These are phyloP conservation scores for Magnaporthiopsis rhizophila DNA, from an alignment of 2,329 filamentous ascomycete species.

Conservation along the genomic window DNA sequence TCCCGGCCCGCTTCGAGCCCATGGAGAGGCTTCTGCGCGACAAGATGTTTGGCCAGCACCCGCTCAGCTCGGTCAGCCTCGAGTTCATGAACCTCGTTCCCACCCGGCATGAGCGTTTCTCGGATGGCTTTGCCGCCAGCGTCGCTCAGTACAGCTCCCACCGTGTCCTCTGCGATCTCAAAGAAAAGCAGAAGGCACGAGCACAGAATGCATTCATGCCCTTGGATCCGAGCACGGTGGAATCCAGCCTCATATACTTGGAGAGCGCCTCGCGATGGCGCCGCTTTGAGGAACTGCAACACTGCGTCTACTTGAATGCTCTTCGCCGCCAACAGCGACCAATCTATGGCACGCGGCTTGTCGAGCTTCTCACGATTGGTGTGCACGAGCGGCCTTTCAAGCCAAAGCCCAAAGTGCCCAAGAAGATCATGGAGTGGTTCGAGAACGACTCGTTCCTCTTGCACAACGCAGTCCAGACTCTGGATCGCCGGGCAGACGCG, in stretches of 20 bases:
- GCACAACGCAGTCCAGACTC: slow-evolving; percentile 60
- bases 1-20: slow-evolving; percentile 63
- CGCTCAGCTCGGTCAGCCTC: slow-evolving; percentile 59
- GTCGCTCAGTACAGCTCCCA: slow-evolving; percentile 64
- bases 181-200: slow-evolving; percentile 59
- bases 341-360: slow-evolving; percentile 71
- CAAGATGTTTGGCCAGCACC: slow-evolving; percentile 52
- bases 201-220: slow-evolving; percentile 46
- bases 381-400: slow-evolving; percentile 50
- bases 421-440: slow-evolving; percentile 65
- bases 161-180: slow-evolving; percentile 58
- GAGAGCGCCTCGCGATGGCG: slow-evolving; percentile 63
- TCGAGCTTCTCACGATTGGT: slow-evolving; percentile 64
- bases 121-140: slow-evolving; percentile 42
- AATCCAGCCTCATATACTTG: slow-evolving; percentile 63
- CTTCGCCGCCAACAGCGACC: slow-evolving; percentile 73
- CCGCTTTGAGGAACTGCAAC: slow-evolving; percentile 70
- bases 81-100: slow-evolving; percentile 75
- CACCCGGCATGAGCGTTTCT: slow-evolving; percentile 63
- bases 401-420: slow-evolving; percentile 51
- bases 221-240: slow-evolving; percentile 59
- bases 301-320: slow-evolving; percentile 72
- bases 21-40: slow-evolving; percentile 64
- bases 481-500: slow-evolving; percentile 63
- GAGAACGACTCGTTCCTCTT: slow-evolving; percentile 60